These are phyloP conservation scores for Citrus hindsii DNA, from an alignment of 345 rosid genomes.

Conservation along the genomic window DNA sequence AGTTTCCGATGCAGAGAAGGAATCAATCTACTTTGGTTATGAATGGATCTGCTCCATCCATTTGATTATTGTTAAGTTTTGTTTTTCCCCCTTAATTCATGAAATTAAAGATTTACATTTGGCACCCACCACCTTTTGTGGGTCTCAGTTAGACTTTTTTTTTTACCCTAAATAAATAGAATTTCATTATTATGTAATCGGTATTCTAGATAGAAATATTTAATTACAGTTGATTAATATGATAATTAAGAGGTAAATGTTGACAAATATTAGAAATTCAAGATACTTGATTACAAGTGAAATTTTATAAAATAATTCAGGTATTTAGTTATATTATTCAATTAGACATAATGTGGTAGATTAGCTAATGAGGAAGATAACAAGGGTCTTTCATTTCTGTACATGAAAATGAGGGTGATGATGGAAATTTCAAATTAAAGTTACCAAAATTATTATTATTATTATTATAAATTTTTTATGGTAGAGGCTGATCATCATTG, in stretches of 20 bases:
- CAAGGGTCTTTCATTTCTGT: neutral
- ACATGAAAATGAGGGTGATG: neutral
- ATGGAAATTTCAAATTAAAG: neutral
- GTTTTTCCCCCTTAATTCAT: neutral
- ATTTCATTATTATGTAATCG: too few species aligned
- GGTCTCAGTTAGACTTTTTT: neutral
- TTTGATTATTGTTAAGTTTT: neutral
- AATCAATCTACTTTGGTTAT: neutral
- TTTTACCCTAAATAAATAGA: too few species aligned
- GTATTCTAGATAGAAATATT: too few species aligned
- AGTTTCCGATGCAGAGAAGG: neutral
- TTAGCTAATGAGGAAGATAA: neutral
- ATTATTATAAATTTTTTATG: neutral
- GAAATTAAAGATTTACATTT: neutral
- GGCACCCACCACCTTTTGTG: conserved; percentile 12
- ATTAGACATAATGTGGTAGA: neutral
- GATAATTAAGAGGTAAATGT: too few species aligned
- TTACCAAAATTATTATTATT: neutral
- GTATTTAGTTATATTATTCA: too few species aligned
- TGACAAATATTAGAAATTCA: too few species aligned
- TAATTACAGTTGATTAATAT: too few species aligned
- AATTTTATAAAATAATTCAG: too few species aligned
- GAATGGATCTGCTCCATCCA: neutral
- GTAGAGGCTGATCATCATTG: neutral
- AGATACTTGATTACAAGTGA: too few species aligned